A percentile compares a stretch with the other conserved stretches of the same genome.
Evolutionary conservation across 306 rosid genomes (phyloP).

Genomic region (Prunus mume): DNA sequence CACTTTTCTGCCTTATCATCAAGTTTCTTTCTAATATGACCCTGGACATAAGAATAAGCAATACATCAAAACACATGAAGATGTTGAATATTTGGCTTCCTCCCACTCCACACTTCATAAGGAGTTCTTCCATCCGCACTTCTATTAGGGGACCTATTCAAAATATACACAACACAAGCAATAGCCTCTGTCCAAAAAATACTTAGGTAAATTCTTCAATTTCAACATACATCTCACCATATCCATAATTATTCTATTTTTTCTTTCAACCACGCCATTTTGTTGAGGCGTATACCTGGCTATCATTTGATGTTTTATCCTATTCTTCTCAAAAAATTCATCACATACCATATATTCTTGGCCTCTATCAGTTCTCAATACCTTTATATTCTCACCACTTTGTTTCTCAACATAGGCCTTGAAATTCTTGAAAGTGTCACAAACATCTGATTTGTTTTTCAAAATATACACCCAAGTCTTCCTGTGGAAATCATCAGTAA

Average conservation of each 20-base stretch:
- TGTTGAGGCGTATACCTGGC: too few species aligned
- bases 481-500: neutral
- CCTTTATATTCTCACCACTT: neutral
- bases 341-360: too few species aligned
- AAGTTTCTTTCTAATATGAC: neutral
- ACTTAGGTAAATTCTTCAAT: neutral
- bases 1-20: neutral
- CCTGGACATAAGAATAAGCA: neutral
- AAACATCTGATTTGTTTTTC: neutral
- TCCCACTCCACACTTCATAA: neutral
- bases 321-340: too few species aligned
- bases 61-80: neutral
- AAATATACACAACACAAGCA: neutral
- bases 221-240: neutral
- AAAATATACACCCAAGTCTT: neutral
- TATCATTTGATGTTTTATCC: too few species aligned
- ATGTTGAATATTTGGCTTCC: neutral
- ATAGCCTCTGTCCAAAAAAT: neutral
- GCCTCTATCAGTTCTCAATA: neutral
- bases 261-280: too few species aligned
- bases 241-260: too few species aligned
- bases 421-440: neutral
- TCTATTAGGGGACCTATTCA: neutral
- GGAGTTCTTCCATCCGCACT: neutral
- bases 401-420: neutral